These are phyloP conservation scores for Berberis vulgaris DNA, from an alignment of 164 flowering plant genomes.

Conservation along the genomic window DNA sequence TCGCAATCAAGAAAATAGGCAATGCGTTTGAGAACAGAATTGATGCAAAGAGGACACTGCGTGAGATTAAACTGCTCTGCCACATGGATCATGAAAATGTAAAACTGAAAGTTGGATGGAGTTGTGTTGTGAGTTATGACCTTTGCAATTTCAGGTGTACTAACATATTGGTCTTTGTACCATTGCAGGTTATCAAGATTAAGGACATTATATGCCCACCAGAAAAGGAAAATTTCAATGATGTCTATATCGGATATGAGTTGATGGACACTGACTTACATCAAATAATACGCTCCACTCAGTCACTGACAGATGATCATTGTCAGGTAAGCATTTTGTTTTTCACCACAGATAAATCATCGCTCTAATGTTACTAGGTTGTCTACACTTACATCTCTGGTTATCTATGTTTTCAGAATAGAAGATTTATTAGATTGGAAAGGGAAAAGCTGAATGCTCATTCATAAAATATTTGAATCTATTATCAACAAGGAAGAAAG, in stretches of 20 bases:
- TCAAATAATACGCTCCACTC: conserved; percentile 72
- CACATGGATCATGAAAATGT: conserved; percentile 86
- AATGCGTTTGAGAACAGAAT: conserved; percentile 74
- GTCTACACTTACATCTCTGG: no score
- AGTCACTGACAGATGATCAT: conserved; percentile 73
- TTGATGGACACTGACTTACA: conserved; percentile 88
- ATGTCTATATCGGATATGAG: conserved; percentile 81
- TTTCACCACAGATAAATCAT: no score
- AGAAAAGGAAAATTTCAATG: conserved; percentile 52
- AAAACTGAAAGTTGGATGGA: background rate
- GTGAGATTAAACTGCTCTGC: conserved; percentile 71
- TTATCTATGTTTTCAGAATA: no score
- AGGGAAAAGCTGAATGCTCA: no score
- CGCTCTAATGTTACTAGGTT: no score
- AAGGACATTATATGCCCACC: conserved; percentile 80
- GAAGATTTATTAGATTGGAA: no score
- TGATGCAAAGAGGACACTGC: conserved; percentile 71
- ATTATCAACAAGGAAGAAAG: no score
- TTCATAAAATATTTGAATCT: no score
- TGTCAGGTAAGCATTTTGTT: conserved; percentile 44
- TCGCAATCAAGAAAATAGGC: conserved; percentile 73
- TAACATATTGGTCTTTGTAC: conserved; percentile 1
- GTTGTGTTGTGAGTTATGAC: background rate
- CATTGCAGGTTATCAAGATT: conserved; percentile 57
- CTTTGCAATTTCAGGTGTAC: background rate